Base-by-base conservation (phyloP, 108 stramenopile species). In the Schizochytrium sp. region DNA sequence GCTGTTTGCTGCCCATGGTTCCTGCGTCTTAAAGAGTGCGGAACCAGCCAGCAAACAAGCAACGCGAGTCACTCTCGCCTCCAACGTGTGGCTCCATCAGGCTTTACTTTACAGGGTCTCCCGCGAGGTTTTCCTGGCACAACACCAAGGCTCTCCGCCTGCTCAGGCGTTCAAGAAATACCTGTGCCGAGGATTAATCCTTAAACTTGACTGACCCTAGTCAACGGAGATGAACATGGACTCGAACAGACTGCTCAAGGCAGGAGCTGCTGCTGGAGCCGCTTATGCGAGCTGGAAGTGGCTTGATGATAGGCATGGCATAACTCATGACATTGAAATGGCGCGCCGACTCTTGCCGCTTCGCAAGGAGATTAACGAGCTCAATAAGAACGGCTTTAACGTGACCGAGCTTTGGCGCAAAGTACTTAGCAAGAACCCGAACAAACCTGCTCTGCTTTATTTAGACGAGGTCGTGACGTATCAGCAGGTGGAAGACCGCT, bases 401-500 rank as follows among this genome's bases (percentile, higher is more conserved):
- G 76, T 83, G 50, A 40, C 76, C 53, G 47, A 49, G 28, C 19
- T 83, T 17, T 83, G 76, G 76, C 55, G 55, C 76, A 72, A 89
- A 15, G 72, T 72, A 3, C n/a, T 72, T 8, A 40, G 44, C 64
- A 89, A 89, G 72, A 72, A 72, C 69, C 88, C 88, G 38, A 72
- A 72, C 72, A 89, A 89, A 47, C 46, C 69, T 13, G 38, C 72
- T 28, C 13, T 89, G 38, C 88, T 72, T 15, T 89, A 72, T 12
- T 45, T 44, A 13, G 61, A 83, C 76, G 76, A 83, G 28, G 47
- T 55, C 53, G 28, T 83, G 41, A 90, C 87, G 40, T 76, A 49
- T 56, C 13, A 45, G 40, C 46, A 88, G 13, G 49, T 91, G 10
- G 91, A 91, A 7, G 45, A 47, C 57, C 89, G 87, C 72, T 53